These are phyloP conservation scores for Scytalidium sp. DNA, from an alignment of 2,329 filamentous ascomycete genomes.

Conservation along the genomic window DNA sequence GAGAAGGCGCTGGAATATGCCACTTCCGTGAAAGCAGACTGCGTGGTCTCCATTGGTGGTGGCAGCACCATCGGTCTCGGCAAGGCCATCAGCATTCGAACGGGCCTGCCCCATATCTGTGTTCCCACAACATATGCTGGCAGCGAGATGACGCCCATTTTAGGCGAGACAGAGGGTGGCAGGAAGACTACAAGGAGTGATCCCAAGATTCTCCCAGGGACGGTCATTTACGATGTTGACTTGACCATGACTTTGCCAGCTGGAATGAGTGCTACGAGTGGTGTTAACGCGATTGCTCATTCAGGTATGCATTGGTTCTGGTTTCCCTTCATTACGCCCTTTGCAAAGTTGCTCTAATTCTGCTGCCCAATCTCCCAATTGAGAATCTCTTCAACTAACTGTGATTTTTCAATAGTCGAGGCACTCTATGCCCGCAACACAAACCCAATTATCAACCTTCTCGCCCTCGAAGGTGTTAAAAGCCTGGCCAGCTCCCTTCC, in stretches of 20 bases:
- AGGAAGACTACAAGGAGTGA: conserved; percentile 55
- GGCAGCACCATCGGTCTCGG: conserved; percentile 62
- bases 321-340: conserved; percentile 3
- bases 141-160: conserved; percentile 62
- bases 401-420: conserved; percentile 42
- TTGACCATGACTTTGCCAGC: conserved; percentile 57
- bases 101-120: conserved; percentile 53
- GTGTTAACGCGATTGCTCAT: conserved; percentile 65
- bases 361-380: too few relatives aligned
- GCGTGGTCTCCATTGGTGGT: conserved; percentile 58
- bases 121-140: conserved; percentile 61
- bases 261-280: conserved; percentile 52
- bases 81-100: conserved; percentile 52
- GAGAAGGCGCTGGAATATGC: conserved; percentile 51
- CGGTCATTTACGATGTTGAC: conserved; percentile 64
- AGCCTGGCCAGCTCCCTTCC: conserved; percentile 53
- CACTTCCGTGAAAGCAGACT: conserved; percentile 44
- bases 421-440: conserved; percentile 59
- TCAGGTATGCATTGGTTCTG: conserved; percentile 34
- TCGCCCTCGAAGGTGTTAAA: conserved; percentile 55
- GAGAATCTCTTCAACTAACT: not conserved
- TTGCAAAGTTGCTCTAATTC: too few relatives aligned
- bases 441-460: conserved; percentile 56
- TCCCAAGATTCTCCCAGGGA: conserved; percentile 55
- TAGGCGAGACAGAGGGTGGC: conserved; percentile 59